Conservation (phyloP, 1,139 yeast genomes). For the Candida tropicalis region DNA sequence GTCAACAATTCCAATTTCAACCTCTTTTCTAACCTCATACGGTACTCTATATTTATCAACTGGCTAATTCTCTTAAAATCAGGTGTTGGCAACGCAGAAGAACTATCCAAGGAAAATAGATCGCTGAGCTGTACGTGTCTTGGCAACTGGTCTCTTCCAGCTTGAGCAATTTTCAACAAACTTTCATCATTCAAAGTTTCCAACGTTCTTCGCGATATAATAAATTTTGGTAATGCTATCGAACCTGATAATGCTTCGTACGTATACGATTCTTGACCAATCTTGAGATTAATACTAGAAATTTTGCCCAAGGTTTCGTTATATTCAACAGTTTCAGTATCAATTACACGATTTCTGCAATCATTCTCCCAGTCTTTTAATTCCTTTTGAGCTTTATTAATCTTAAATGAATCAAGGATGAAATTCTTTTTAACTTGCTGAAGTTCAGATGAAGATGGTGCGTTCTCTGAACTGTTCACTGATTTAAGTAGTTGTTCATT, state of each 20-base stretch:
- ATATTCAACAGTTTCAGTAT: constrained; percentile 29
- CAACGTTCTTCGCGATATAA: constrained; percentile 34
- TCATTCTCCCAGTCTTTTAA: constrained; percentile 35
- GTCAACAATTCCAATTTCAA: constrained; percentile 40
- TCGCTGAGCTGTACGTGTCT: constrained; percentile 22
- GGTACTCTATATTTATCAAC: constrained; percentile 38
- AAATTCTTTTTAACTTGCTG: constrained; percentile 23
- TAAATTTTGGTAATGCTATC: constrained; percentile 33
- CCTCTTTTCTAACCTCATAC: constrained; percentile 34
- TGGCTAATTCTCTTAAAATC: constrained; percentile 31
- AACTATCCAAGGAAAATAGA: constrained; percentile 32
- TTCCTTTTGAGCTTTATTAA: constrained; percentile 33
- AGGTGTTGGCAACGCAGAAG: constrained; percentile 30
- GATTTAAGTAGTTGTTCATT: constrained; percentile 11
- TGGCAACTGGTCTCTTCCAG: constrained; percentile 17
- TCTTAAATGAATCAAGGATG: constrained; percentile 38
- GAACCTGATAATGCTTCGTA: constrained; percentile 28
- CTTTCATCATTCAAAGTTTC: constrained; percentile 25
- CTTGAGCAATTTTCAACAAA: constrained; percentile 20
- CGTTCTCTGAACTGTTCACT: neutral
- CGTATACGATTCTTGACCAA: constrained; percentile 25
- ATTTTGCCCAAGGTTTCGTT: constrained; percentile 35
- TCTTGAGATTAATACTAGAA: constrained; percentile 30
- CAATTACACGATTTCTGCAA: constrained; percentile 24
- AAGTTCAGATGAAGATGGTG: constrained; percentile 1